Evolutionary conservation across 148 eudicot species (phyloP).

Genomic region (Diospyros lotus): DNA sequence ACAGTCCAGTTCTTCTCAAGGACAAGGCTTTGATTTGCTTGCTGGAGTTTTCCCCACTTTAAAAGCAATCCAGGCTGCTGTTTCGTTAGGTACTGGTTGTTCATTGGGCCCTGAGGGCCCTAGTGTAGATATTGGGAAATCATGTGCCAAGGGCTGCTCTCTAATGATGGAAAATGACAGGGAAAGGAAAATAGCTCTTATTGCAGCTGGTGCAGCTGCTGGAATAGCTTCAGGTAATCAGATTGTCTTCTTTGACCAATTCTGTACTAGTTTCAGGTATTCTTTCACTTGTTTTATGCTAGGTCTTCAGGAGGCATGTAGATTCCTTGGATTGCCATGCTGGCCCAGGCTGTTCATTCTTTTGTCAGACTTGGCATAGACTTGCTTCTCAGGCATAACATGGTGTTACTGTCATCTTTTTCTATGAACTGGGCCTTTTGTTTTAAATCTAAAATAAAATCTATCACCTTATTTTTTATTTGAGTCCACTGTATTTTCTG

Average conservation of each 20-base stretch:
- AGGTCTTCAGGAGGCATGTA: too few species aligned
- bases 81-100: constrained; percentile 90
- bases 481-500: too few species aligned
- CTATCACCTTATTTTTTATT: too few species aligned
- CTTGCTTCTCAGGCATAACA: too few species aligned
- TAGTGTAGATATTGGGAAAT: constrained; percentile 95
- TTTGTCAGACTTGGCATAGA: too few species aligned
- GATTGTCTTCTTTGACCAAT: neutral
- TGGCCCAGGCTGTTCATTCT: too few species aligned
- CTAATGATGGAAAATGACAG: constrained; percentile 83
- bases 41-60: constrained; percentile 64
- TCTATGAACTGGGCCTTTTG: too few species aligned
- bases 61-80: constrained; percentile 94
- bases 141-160: constrained; percentile 90
- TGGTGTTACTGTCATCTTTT: too few species aligned
- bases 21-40: constrained; percentile 64
- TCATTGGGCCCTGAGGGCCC: constrained; percentile 99
- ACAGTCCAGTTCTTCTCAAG: constrained; percentile 53
- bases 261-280: too few species aligned
- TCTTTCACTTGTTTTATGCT: too few species aligned
- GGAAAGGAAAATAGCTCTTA: constrained; percentile 92
- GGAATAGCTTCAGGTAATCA: constrained; percentile 84
- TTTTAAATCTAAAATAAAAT: too few species aligned
- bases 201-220: constrained; percentile 99
- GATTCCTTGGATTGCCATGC: too few species aligned